A percentile compares a stretch with the other conserved stretches of the same genome.
phyloP scores from a whole-genome alignment of 2,329 filamentous ascomycete species.

The Paraconiothyrium brasiliense region DNA sequence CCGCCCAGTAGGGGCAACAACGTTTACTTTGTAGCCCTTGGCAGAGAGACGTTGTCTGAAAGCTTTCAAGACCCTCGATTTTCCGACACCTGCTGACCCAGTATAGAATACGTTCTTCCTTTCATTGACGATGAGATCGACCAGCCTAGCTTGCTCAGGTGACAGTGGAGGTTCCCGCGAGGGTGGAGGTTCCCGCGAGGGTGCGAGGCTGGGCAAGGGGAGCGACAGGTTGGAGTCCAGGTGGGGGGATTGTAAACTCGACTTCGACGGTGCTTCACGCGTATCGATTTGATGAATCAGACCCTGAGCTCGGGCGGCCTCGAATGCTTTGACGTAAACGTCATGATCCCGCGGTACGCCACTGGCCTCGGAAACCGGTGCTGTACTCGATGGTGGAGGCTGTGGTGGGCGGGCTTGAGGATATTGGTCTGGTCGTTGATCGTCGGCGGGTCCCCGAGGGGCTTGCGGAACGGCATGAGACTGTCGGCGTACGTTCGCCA shows the following conservation, averaged over 20 bases:
- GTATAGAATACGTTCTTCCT: constrained; percentile 69
- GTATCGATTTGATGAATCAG: too few species aligned
- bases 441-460: background rate
- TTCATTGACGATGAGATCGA: constrained; percentile 62
- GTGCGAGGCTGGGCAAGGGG: background rate
- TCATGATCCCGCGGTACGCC: background rate
- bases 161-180: constrained; percentile 48
- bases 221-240: background rate
- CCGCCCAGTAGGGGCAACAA: constrained; percentile 68
- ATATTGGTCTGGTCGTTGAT: too few species aligned
- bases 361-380: background rate
- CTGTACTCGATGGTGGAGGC: background rate
- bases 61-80: constrained; percentile 64
- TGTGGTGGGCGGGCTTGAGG: background rate
- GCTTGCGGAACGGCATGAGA: background rate
- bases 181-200: constrained; percentile 21
- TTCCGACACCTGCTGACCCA: constrained; percentile 69
- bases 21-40: constrained; percentile 53
- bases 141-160: constrained; percentile 59
- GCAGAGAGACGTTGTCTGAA: constrained; percentile 54
- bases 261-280: background rate
- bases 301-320: too few species aligned
- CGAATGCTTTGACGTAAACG: too few species aligned
- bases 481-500: background rate
- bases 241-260: background rate